These are phyloP conservation scores for Herpotrichia juniperi DNA, from an alignment of 2,329 filamentous ascomycete species.

Conservation along the genomic window DNA sequence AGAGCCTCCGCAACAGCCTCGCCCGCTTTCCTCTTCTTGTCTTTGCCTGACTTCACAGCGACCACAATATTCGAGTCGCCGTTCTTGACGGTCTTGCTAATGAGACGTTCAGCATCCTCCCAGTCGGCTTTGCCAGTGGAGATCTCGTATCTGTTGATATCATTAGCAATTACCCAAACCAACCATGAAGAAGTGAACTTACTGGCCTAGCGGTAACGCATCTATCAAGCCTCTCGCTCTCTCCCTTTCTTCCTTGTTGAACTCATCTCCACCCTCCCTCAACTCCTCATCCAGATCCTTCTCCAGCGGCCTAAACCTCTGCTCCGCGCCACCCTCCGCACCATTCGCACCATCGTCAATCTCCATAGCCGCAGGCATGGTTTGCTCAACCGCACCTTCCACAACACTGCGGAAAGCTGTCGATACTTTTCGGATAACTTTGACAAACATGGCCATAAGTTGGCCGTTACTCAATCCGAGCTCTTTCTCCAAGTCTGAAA, in stretches of 20 bases:
- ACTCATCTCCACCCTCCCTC: slow-evolving; percentile 80
- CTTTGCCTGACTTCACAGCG: slow-evolving; percentile 79
- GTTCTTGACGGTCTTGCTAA: slow-evolving; percentile 56
- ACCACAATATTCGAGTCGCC: slow-evolving; percentile 67
- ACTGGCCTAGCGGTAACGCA: slow-evolving; percentile 86
- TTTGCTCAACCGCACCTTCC: slow-evolving; percentile 66
- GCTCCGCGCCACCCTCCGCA: slow-evolving; percentile 64
- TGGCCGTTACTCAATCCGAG: slow-evolving; percentile 76
- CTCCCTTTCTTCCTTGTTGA: slow-evolving; percentile 71
- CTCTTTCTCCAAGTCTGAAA: slow-evolving; percentile 82
- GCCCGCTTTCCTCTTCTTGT: slow-evolving; percentile 73
- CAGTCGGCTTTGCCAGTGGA: slow-evolving; percentile 58
- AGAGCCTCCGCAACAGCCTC: slow-evolving; percentile 58
- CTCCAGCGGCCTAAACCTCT: slow-evolving; percentile 72
- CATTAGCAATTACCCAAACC: slow-evolving; percentile 7
- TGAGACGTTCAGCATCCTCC: slow-evolving; percentile 74
- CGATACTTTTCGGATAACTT: slow-evolving; percentile 88
- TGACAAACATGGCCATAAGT: slow-evolving; percentile 95
- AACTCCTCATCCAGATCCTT: slow-evolving; percentile 80
- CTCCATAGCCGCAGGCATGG: slow-evolving; percentile 53
- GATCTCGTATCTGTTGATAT: slow-evolving; percentile 48
- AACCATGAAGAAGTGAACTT: slow-evolving; percentile 46
- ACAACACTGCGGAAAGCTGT: slow-evolving; percentile 77
- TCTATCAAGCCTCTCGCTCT: slow-evolving; percentile 90
- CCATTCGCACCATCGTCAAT: slow-evolving; percentile 60